Base-by-base conservation (phyloP, 1,284 basidiomycete genomes). In the Tilletiopsis washingtonensis region DNA sequence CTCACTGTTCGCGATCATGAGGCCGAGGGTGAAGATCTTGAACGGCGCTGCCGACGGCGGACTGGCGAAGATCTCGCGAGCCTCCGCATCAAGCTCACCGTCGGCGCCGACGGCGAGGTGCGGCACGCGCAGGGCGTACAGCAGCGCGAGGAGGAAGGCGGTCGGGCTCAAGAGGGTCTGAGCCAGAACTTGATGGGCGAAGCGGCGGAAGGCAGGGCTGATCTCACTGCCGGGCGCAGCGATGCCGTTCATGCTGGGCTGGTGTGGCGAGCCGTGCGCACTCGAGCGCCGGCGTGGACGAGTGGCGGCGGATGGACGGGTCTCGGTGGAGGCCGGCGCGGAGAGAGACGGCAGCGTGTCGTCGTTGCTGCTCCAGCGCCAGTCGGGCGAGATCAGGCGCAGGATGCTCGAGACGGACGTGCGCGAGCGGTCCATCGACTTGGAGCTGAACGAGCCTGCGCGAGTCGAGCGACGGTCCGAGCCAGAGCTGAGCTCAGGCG, bases 1-100 rank as follows among this genome's bases (percentile, higher is more conserved):
- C 45, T 39, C 45, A 47, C 45, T 72, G 58, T 71, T 72, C 45
- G 68, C 64, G n/a, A 72, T 64, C 70, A 72, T 72, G 53, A 65
- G 57, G 43, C 70, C 67, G 15, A 57, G 43, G 1, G 67, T 67
- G 37, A 72, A 62, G 14, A 72, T 54, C 58, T 72, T 72, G 60
- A 72, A 72, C 0, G 69, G 59, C 26, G 60, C 65, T 1, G 63
- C 57, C 11, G 69, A 61, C 1, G 60, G 61, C 19, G 66, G 69
- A 40, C 65, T 61, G 3, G 69, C 64, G 45, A 72, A 69, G 17
- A 71, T 48, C 23, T 69, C 66, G 15, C 63, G 49, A 36, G 63
- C 60, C 23, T 58, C 57, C 17, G 60, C 54, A 7, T 67, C 61
- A 3, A 41, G 29, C 5, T 12, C 20, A 25, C 38, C 46, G 11